Evolutionary conservation across 805 yeast genomes (phyloP), one percentile per base, ranked within the genome.

Genomic region (Kodamaea leandrae): DNA sequence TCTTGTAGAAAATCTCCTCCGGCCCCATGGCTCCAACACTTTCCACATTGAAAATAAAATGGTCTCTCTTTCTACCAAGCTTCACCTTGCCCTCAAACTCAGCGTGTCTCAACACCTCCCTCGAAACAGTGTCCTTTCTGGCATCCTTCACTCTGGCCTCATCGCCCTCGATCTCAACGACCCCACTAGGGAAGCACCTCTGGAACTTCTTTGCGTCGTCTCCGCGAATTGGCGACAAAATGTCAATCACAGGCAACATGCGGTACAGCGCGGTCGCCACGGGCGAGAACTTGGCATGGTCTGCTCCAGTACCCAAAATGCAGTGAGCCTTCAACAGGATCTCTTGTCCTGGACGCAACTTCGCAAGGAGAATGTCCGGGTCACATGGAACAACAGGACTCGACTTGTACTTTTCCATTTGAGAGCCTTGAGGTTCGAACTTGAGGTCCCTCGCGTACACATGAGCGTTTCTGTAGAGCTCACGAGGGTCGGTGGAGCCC

Each of bases 281-380:
- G 4, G 99, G 99, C 6, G 97, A 88, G 61, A 87, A 93, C 65
- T 93, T 93, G 45, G 99, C 97, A 64, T 93, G 99, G 63, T 93
- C 99, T 30, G 88, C 66, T 39, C 97, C 99, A 50, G 86, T 68
- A 44, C 99, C 99, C 47, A 91, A 73, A 21, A 90, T 73, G 61
- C 97, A 93, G 66, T 89, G 96, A 43, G 85, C 95, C 57, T 89
- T 76, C 50, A 93, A 72, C 19, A 91, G 78, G 48, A 93, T 90
- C 66, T 93, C 98, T 68, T 93, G 99, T 36, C 96, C 96, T 5
- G 98, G 98, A 55, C 99, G 80, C 56, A 93, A 72, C 66, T 93
- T 93, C 39, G 96, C 96, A 40, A 93, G 64, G 48, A 93, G 67
- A 51, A 93, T 86, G 61, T 93, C 84, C 26, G 96, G 96, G 65